These are phyloP conservation scores for Epichloe bromicola DNA, from an alignment of 2,329 filamentous ascomycete genomes.

Conservation along the genomic window DNA sequence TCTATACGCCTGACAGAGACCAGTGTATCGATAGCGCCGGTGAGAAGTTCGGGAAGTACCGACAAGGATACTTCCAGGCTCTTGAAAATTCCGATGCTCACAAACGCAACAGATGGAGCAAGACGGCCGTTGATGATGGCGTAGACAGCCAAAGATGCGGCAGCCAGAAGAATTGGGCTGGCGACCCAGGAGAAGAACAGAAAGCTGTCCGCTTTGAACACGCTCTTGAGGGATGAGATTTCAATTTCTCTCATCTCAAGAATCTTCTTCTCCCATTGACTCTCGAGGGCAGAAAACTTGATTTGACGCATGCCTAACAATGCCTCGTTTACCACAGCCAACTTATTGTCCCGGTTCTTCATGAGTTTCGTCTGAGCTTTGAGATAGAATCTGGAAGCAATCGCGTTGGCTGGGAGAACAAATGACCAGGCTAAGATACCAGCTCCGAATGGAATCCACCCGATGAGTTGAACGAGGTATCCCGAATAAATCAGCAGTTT, in stretches of 20 bases:
- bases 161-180: conserved; percentile 61
- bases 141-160: conserved; percentile 57
- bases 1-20: conserved; percentile 63
- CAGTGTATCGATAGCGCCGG: conserved; percentile 56
- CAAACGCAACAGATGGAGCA: conserved; percentile 64
- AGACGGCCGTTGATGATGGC: conserved; percentile 49
- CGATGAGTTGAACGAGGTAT: conserved; percentile 57
- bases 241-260: conserved; percentile 49
- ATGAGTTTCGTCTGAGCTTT: conserved; percentile 56
- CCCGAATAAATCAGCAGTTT: conserved; percentile 52
- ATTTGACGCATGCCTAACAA: conserved; percentile 72
- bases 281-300: conserved; percentile 68
- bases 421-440: conserved; percentile 52
- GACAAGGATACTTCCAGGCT: conserved; percentile 60
- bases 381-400: conserved; percentile 51
- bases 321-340: conserved; percentile 63
- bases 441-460: conserved; percentile 54
- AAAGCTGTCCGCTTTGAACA: conserved; percentile 50
- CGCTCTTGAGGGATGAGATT: conserved; percentile 50
- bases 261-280: conserved; percentile 62
- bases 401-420: conserved; percentile 56
- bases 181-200: conserved; percentile 58
- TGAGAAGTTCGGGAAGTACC: conserved; percentile 59
- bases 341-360: conserved; percentile 63
- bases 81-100: conserved; percentile 61